These are phyloP conservation scores for Diaporthe humulicola DNA, from an alignment of 2,329 filamentous ascomycete species.

Conservation along the genomic window DNA sequence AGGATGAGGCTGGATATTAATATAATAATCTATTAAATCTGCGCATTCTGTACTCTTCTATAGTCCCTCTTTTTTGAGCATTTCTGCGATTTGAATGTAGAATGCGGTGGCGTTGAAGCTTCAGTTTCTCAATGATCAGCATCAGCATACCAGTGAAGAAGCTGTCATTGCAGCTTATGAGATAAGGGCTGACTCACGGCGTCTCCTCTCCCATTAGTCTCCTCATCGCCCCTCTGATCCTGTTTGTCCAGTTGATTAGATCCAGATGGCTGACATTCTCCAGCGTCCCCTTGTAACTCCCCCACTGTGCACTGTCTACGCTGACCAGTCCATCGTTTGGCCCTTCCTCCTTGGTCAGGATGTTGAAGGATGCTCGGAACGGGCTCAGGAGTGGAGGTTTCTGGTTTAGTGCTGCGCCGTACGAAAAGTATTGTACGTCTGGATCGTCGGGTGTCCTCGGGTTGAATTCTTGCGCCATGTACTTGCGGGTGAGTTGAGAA, in stretches of 20 bases:
- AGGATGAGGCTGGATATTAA: neutral
- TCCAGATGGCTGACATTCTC: conserved; percentile 74
- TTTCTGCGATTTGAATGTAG: conserved; percentile 76
- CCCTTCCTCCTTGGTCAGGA: conserved; percentile 67
- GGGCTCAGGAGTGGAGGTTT: conserved; percentile 74
- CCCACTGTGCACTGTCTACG: conserved; percentile 73
- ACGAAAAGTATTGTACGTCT: conserved; percentile 71
- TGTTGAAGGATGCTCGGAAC: conserved; percentile 65
- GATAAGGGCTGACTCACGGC: conserved; percentile 56
- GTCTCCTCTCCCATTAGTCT: conserved; percentile 65
- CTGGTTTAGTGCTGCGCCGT: conserved; percentile 64
- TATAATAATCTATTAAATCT: neutral
- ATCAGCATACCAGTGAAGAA: neutral
- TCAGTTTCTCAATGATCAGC: neutral
- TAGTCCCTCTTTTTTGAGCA: conserved; percentile 77
- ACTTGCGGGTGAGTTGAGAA: conserved; percentile 68
- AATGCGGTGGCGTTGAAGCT: conserved; percentile 78
- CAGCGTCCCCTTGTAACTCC: conserved; percentile 73
- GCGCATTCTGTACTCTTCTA: conserved; percentile 40
- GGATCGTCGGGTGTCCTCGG: conserved; percentile 66
- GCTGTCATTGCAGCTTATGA: neutral
- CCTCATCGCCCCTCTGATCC: conserved; percentile 68
- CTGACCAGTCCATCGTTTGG: conserved; percentile 78
- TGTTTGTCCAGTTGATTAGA: conserved; percentile 77
- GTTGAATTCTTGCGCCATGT: conserved; percentile 73